phyloP scores from a whole-genome alignment of 2,329 filamentous ascomycete species.

The Fusarium zealandicum region DNA sequence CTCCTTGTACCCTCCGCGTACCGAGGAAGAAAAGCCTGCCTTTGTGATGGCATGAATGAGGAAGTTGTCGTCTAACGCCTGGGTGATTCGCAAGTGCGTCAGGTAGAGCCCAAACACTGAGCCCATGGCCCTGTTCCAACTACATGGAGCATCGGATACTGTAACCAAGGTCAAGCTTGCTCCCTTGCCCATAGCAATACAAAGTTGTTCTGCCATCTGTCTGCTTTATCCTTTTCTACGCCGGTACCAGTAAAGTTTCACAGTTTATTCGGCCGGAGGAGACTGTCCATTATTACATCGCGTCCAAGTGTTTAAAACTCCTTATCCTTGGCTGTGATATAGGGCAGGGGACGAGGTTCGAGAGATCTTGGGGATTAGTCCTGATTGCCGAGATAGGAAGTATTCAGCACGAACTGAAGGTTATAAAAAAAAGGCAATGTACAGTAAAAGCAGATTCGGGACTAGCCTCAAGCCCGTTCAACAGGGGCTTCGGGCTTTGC shows the following conservation, averaged over 20 bases:
- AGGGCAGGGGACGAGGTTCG: conserved; percentile 14
- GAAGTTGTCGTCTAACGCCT: neutral
- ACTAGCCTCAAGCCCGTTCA: conserved; percentile 18
- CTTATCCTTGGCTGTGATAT: neutral
- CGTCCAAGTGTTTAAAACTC: neutral
- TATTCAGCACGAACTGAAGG: neutral
- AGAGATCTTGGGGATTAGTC: conserved; percentile 7
- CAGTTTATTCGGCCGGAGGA: neutral
- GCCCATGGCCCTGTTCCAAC: neutral
- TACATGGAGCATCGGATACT: too few relatives aligned
- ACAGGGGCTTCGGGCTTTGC: conserved; percentile 27
- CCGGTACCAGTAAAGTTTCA: too few relatives aligned
- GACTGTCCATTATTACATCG: conserved; percentile 1
- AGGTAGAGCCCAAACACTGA: neutral
- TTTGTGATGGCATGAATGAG: neutral
- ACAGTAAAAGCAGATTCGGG: conserved; percentile 13
- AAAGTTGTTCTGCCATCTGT: too few relatives aligned
- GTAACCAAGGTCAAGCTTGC: too few relatives aligned
- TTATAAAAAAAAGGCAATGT: conserved; percentile 5
- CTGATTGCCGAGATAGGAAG: conserved; percentile 9
- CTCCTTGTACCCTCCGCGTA: conserved; percentile 16
- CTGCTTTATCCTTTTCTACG: too few relatives aligned
- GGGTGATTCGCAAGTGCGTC: neutral
- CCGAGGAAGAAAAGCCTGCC: neutral
- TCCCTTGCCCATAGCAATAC: too few relatives aligned